Base-by-base conservation (phyloP, 164 flowering plant genomes). In the Berberis thunbergii region DNA sequence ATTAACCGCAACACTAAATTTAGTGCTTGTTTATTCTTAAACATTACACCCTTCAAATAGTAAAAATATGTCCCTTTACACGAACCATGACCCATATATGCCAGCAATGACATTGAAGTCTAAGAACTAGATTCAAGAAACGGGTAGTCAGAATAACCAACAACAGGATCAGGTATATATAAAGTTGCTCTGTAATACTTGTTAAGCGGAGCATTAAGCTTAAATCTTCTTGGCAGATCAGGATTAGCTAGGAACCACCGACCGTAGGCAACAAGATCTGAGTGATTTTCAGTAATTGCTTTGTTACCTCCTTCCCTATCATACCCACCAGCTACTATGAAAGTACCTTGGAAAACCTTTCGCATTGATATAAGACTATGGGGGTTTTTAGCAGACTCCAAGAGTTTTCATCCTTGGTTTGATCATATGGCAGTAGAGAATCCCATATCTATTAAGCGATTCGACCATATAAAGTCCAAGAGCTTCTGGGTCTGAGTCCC, bases 291-390 rank as follows among this genome's bases (percentile, higher is more conserved):
- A 4, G 69, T 67, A 6, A 73, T 62, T 7, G 66, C 69, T 64
- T 56, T 61, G 55, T 68, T 72, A 7, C 69, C 75, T 2, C 68
- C 68, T 3, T 45, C 69, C 48, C 59, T 63, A 10, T 12, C 50
- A 49, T 64, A 69, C 7, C 72, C 75, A 1, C 69, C 69, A 6
- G 54, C 59, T 40, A 54, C 45, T 8, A 64, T 57, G 53, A 69
- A 73, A 57, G 72, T 65, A 43, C 72, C 75, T 53, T 69, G 69
- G 59, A 69, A 73, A 26, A 66, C 69, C 39, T 65, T 69, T 39
- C 69, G 60, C 65, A 67, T 66, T 2, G 64, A 60, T 6, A 67
- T 45, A 57, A 63, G 63, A 71, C 70, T 71, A 45, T 53, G 63
- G 11, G 64, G 61, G 53, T 60, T 54, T 52, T 62, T 54, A 1